phyloP scores from a whole-genome alignment of 148 eudicot species.

The Camellia japonica region DNA sequence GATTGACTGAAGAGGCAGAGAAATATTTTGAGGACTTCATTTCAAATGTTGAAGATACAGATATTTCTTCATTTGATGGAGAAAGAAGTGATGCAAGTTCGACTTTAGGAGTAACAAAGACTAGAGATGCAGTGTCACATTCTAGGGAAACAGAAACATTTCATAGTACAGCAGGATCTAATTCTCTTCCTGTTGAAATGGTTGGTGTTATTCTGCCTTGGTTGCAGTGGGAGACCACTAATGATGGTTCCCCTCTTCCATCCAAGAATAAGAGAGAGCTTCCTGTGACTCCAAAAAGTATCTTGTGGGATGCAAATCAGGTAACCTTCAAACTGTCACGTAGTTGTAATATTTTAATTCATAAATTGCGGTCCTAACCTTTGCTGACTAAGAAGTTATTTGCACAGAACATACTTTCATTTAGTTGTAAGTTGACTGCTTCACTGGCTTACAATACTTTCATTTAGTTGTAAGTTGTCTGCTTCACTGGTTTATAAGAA shows the following conservation, averaged over 20 bases:
- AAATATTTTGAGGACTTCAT: slow-evolving; percentile 82
- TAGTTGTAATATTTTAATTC: background rate
- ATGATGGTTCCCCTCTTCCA: slow-evolving; percentile 45
- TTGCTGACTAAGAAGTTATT: background rate
- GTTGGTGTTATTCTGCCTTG: slow-evolving; percentile 90
- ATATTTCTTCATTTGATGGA: slow-evolving; percentile 88
- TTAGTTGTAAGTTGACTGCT: background rate
- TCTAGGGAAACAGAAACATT: slow-evolving; percentile 42
- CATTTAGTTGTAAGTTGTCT: background rate
- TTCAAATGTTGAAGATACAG: slow-evolving; percentile 89
- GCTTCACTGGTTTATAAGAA: background rate
- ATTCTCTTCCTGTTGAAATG: slow-evolving; percentile 54
- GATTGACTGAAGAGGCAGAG: slow-evolving; percentile 78
- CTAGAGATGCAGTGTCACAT: slow-evolving; percentile 20
- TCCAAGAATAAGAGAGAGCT: slow-evolving; percentile 31
- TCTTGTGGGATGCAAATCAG: slow-evolving; percentile 55
- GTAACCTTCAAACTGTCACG: slow-evolving; percentile 30
- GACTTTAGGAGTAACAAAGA: slow-evolving; percentile 46
- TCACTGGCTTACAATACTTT: background rate
- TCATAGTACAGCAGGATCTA: slow-evolving; percentile 43
- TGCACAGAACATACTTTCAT: background rate
- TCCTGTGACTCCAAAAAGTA: slow-evolving; percentile 60
- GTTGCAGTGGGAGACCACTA: slow-evolving; percentile 90
- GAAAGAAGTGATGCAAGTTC: slow-evolving; percentile 93
- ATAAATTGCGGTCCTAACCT: background rate